Conservation (phyloP, 768 basidiomycete genomes). For the Lyophyllum atratum region DNA sequence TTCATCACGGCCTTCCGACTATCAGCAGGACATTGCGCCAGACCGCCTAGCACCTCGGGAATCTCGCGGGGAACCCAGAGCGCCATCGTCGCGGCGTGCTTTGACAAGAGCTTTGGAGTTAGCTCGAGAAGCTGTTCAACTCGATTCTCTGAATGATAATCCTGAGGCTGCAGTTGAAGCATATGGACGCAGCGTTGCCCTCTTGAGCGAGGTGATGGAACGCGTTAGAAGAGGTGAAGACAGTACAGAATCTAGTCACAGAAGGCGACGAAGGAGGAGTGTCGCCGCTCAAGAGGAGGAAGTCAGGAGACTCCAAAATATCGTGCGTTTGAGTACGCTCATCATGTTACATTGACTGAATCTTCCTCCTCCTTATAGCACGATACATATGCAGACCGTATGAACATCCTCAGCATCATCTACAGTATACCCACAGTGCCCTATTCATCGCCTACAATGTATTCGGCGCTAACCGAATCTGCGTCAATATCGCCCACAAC, state of each 20-base stretch:
- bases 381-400: conserved; percentile 92
- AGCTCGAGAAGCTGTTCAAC: conserved; percentile 86
- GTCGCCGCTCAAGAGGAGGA: conserved; percentile 92
- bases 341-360: conserved; percentile 5
- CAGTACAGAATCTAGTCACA: conserved; percentile 57
- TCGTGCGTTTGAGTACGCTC: conserved; percentile 56
- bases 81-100: conserved; percentile 82
- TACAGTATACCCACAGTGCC: conserved; percentile 83
- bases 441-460: conserved; percentile 58
- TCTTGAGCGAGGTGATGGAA: conserved; percentile 92
- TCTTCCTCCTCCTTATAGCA: conserved; percentile 51
- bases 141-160: conserved; percentile 87
- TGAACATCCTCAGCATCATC: conserved; percentile 89
- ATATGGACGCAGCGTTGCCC: conserved; percentile 82
- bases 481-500: conserved; percentile 30
- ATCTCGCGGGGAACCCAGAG: conserved; percentile 51
- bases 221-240: conserved; percentile 86
- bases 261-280: conserved; percentile 67
- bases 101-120: conserved; percentile 85
- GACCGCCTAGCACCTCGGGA: conserved; percentile 45
- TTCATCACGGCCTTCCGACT: conserved; percentile 31
- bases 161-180: conserved; percentile 88
- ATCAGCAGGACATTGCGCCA: conserved; percentile 40
- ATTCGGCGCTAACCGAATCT: conserved; percentile 30
- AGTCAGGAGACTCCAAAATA: conserved; percentile 81